Evolutionary conservation across 2,329 filamentous ascomycete species (phyloP), one percentile per base, ranked within the genome.

Genomic region (Byssothecium circinans): DNA sequence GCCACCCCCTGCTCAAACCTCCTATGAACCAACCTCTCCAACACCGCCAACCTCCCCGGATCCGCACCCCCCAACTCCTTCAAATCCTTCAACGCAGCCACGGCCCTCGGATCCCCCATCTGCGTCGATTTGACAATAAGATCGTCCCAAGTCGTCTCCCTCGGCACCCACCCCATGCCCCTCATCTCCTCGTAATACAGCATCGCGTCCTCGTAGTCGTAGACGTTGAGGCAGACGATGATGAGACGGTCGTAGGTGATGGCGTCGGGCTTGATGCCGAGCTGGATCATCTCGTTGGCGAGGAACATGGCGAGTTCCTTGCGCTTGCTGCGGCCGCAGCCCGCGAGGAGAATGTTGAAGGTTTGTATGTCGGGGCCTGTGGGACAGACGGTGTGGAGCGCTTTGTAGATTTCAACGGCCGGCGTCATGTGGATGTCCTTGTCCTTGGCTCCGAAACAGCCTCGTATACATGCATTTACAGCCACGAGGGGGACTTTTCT

Each of bases 231-330:
- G 58, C 83, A 87, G 35, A 83, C 74, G 11, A 83, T 64, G 14
- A 87, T 78, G 10, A 87, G 70, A 4, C 79, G 74, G 55, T 87
- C 83, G 55, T 87, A 87, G 0, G 84, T 87, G 15, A 78, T 55
- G n/a, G 69, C 61, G 49, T 84, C 76, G 0, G 85, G 82, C 14
- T 72, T 58, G 22, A 86, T 68, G 7, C 73, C 72, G 8, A 84
- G 69, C 8, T 78, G 74, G 5, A 78, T 72, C 78, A 88, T 84
- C 59, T 88, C 84, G 14, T 78, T 74, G 8, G 82, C 78, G 2
- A 87, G 68, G 59, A 83, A 85, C 68, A 84, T 82, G 36, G 82
- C 82, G 5, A 79, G 70, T 30, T 80, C 74, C 47, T 81, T 80
- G 47, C 78, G 75, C 6, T 51, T 57, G 23, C 49, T 47, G 5